Evolutionary conservation across 2,329 filamentous ascomycete genomes (phyloP), one percentile per base, ranked within the genome.

Genomic region (Huntiella omanensis): DNA sequence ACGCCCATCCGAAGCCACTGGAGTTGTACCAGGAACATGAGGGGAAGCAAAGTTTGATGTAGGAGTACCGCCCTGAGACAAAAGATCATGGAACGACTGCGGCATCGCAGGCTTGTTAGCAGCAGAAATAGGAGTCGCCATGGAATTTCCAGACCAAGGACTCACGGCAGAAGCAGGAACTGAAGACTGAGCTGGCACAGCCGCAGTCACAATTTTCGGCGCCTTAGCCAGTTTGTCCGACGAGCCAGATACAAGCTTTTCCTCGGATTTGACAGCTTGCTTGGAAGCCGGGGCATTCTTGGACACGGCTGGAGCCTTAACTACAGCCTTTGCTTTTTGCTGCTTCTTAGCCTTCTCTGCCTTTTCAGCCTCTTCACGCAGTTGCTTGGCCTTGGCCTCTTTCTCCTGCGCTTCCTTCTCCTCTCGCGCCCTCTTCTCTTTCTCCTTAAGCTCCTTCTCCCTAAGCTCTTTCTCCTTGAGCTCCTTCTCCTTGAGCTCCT

Each of bases 371-470:
- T 19, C 13, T 33, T 42, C 16, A 15, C n/a, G n/a, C 3, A 32
- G 13, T 11, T 28, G 15, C 22, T 42, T 33, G n/a, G 28, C 15
- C 12, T 28, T 28, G 57, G 64, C 71, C 45, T 66, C 67, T 55
- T 66, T 69, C 53, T 79, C 53, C 62, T 75, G 55, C 91, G 83
- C 54, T 76, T 81, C 73, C 56, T 66, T 72, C 56, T 73, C 73
- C 55, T 91, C 83, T 34, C 76, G 77, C 10, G 71, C 73, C 54
- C 92, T 83, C 58, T 76, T 83, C 55, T 94, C 87, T 55, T 57
- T 88, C 87, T 55, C 85, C 62, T 80, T 88, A 64, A 85, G 91
- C 63, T 94, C 86, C 54, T 75, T 82, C 54, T 71, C 68, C 53
- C 67, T 71, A n/a, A 59, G 59, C 37, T 52, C 51, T 17, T 57